phyloP scores from a whole-genome alignment of 139 green algal species.

The Mychonastes homosphaera region DNA sequence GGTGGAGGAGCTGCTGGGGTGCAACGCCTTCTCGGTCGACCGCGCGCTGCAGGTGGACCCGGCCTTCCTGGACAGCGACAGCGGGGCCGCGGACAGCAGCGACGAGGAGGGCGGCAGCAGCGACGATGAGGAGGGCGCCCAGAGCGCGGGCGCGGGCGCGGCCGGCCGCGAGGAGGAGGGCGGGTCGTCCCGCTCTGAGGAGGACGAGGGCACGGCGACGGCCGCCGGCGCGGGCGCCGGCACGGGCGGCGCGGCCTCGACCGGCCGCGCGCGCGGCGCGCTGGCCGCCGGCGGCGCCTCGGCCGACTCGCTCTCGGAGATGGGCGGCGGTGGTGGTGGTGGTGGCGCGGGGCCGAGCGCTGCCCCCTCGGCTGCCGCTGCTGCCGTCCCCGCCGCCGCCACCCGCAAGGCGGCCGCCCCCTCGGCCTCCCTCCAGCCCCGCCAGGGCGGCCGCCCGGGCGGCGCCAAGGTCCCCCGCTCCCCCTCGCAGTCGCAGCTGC shows the following conservation, averaged over 20 bases:
- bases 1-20: slow-evolving; percentile 42
- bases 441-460: no score
- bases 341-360: no score
- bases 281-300: no score
- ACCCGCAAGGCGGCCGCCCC: no score
- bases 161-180: neutral
- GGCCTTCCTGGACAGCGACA: slow-evolving; percentile 55
- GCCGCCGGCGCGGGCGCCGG: neutral
- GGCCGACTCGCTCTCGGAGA: no score
- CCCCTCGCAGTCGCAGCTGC: neutral
- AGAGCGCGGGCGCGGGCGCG: neutral
- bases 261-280: no score
- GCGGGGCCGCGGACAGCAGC: slow-evolving; percentile 19
- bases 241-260: neutral
- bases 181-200: neutral
- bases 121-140: slow-evolving; percentile 5
- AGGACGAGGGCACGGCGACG: neutral
- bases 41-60: slow-evolving; percentile 60
- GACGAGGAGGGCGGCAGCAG: neutral
- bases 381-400: no score
- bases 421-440: no score
- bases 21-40: slow-evolving; percentile 61
- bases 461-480: neutral
- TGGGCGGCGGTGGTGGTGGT: no score
- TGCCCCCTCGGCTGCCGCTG: no score